These are phyloP conservation scores for Geotrichum candidum DNA, from an alignment of 1,139 yeast species.

Conservation along the genomic window DNA sequence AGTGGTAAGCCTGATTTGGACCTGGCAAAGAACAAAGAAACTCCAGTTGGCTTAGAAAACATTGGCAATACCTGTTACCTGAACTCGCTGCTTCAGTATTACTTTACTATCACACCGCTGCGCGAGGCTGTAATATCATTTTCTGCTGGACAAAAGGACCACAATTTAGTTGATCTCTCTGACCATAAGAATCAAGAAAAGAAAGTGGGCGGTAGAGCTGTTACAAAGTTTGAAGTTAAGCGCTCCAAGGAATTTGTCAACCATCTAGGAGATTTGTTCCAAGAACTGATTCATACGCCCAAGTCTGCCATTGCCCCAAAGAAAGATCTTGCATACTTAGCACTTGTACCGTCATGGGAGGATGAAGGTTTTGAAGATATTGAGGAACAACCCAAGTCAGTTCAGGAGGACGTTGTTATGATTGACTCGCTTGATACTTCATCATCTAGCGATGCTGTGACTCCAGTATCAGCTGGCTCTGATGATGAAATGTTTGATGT, in stretches of 20 bases:
- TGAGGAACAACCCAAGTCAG: slow-evolving; percentile 11
- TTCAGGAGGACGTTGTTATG: slow-evolving; percentile 4
- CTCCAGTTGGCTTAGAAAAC: slow-evolving; percentile 62
- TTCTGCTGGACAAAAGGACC: slow-evolving; percentile 28
- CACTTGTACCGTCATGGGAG: slow-evolving; percentile 62
- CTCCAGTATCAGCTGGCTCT: background rate
- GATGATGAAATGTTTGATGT: background rate
- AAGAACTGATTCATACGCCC: slow-evolving; percentile 59
- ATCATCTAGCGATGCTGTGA: background rate
- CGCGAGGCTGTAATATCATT: slow-evolving; percentile 61
- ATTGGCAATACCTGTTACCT: slow-evolving; percentile 94
- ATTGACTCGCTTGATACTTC: background rate
- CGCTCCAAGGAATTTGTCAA: slow-evolving; percentile 78
- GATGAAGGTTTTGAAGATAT: slow-evolving; percentile 20
- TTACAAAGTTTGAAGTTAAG: slow-evolving; percentile 64
- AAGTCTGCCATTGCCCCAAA: slow-evolving; percentile 71
- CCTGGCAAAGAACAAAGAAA: slow-evolving; percentile 5
- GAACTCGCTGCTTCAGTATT: slow-evolving; percentile 83
- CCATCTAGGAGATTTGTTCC: slow-evolving; percentile 62
- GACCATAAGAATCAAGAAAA: slow-evolving; percentile 34
- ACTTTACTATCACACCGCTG: slow-evolving; percentile 77
- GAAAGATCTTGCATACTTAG: slow-evolving; percentile 78
- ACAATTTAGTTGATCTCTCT: slow-evolving; percentile 18
- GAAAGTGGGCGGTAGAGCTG: slow-evolving; percentile 75
- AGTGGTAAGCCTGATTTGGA: slow-evolving; percentile 19